A percentile compares a stretch with the other conserved stretches of the same genome.
Conservation (phyloP, 352 stramenopile species). For the Globisporangium parvum region DNA sequence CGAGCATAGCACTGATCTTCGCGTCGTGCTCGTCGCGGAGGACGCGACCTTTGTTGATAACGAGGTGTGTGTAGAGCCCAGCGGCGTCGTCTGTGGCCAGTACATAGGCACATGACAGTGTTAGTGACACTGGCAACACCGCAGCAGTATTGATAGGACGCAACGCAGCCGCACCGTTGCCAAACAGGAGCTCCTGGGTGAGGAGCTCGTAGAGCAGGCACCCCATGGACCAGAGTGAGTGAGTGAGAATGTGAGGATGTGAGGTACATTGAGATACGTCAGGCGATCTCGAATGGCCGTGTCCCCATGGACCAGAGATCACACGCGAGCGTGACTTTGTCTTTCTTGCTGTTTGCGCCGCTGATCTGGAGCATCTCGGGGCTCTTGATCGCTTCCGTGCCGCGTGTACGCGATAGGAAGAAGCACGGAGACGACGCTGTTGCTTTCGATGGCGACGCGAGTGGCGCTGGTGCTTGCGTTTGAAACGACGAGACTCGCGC, state of each 20-base stretch:
- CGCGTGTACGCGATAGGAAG: constrained; percentile 36
- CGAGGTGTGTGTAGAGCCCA: constrained; percentile 50
- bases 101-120: not conserved
- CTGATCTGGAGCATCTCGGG: constrained; percentile 60
- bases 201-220: constrained; percentile 71
- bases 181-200: constrained; percentile 60
- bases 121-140: not conserved
- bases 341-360: constrained; percentile 19
- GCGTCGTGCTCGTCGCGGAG: constrained; percentile 36
- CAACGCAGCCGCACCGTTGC: constrained; percentile 24
- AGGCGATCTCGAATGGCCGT: too few species aligned
- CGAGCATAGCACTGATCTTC: constrained; percentile 26
- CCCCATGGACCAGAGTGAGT: constrained; percentile 68
- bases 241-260: too few species aligned
- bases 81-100: constrained; percentile 48
- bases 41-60: constrained; percentile 23
- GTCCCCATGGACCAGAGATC: constrained; percentile 71
- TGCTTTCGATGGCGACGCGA: not conserved
- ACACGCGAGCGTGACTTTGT: constrained; percentile 33
- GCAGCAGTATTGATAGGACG: too few species aligned
- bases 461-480: not conserved
- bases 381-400: constrained; percentile 74
- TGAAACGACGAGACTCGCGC: constrained; percentile 9
- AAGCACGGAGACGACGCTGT: constrained; percentile 8
- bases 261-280: too few species aligned